Percentiles rank a stretch among this genome's conserved stretches.
phyloP scores from a whole-genome alignment of 306 rosid species.

The Myrica gale region DNA sequence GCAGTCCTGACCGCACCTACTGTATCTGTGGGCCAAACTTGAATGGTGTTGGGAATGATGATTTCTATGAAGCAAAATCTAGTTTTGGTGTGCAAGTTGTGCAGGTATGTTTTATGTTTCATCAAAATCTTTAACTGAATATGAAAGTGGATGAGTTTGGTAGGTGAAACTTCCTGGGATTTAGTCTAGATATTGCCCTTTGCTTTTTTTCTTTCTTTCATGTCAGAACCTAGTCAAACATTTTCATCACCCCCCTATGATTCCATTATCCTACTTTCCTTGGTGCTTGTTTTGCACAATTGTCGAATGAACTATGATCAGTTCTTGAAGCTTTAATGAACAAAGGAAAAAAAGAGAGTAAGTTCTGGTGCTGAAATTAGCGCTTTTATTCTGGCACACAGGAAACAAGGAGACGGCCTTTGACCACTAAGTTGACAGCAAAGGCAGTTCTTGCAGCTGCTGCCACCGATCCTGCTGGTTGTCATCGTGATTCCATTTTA shows the following conservation, averaged over 20 bases:
- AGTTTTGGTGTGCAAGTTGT: constrained; percentile 92
- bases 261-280: background rate
- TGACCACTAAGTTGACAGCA: constrained; percentile 59
- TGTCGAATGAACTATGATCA: background rate
- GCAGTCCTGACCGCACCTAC: constrained; percentile 92
- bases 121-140: constrained; percentile 5
- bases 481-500: constrained; percentile 80
- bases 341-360: too few relatives aligned
- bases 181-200: constrained; percentile 1
- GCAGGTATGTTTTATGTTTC: constrained; percentile 58
- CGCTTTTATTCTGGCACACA: constrained; percentile 34
- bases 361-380: background rate
- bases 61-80: constrained; percentile 69
- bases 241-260: background rate
- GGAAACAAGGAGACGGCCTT: constrained; percentile 85
- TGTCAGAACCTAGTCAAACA: background rate
- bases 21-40: constrained; percentile 84
- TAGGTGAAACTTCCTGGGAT: background rate
- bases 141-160: background rate
- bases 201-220: constrained; percentile 6
- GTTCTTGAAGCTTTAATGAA: background rate
- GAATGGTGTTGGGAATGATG: constrained; percentile 74
- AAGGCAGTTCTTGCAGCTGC: constrained; percentile 87
- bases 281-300: background rate
- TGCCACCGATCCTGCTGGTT: constrained; percentile 89